Evolutionary conservation across 345 rosid species (phyloP).

Genomic region (Arabidopsis suecica): DNA sequence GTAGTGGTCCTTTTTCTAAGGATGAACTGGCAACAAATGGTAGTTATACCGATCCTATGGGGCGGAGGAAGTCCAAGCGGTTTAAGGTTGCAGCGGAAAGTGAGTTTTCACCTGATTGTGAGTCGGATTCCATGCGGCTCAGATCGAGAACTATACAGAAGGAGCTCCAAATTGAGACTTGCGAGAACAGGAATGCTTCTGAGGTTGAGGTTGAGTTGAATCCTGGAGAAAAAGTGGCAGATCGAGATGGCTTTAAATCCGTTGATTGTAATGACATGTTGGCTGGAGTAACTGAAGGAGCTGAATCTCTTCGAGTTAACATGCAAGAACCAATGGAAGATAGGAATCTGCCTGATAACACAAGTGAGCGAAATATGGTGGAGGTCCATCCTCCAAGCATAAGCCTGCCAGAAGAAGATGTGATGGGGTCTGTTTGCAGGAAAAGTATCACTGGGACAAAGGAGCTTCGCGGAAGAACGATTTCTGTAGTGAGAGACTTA

Average conservation of each 20-base stretch:
- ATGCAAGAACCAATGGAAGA: constrained; percentile 10
- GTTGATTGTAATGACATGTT: constrained; percentile 11
- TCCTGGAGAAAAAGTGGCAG: not conserved
- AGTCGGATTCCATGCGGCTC: constrained; percentile 38
- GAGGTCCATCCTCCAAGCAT: not conserved
- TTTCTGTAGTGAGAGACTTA: constrained; percentile 58
- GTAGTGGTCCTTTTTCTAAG: constrained; percentile 33
- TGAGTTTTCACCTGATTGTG: constrained; percentile 62
- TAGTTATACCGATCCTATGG: constrained; percentile 23
- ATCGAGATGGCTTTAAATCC: constrained; percentile 11
- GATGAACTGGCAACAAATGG: constrained; percentile 46
- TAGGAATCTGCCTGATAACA: not conserved
- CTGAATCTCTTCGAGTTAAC: constrained; percentile 24
- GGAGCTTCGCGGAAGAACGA: constrained; percentile 56
- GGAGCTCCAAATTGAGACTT: constrained; percentile 7
- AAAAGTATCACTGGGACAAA: constrained; percentile 33
- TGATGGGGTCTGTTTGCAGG: constrained; percentile 1
- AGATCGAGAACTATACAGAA: constrained; percentile 14
- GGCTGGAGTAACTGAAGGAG: not conserved
- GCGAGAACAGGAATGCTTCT: not conserved
- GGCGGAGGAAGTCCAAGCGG: constrained; percentile 50
- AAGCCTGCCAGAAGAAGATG: not conserved
- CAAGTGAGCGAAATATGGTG: not conserved
- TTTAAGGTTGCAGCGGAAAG: constrained; percentile 54
- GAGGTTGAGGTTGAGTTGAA: constrained; percentile 27